phyloP scores from a whole-genome alignment of 306 rosid genomes.

The Lupinus albus region DNA sequence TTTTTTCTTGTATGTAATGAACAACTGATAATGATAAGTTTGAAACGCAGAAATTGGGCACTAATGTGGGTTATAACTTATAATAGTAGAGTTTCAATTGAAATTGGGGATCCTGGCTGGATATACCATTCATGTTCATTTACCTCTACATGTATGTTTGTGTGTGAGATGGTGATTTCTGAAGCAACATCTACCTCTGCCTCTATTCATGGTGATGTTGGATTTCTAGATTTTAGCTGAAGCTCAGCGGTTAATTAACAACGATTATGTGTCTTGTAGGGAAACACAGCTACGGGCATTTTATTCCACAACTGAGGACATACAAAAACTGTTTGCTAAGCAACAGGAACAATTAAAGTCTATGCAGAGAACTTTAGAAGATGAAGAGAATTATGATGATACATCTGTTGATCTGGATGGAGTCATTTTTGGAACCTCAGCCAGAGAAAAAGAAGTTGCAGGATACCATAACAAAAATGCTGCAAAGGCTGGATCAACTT shows the following conservation, averaged over 20 bases:
- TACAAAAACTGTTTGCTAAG: slow-evolving; percentile 59
- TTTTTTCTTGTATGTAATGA: neutral
- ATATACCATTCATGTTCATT: slow-evolving; percentile 7
- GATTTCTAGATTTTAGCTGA: slow-evolving; percentile 15
- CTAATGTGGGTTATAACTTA: neutral
- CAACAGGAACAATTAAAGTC: slow-evolving; percentile 77
- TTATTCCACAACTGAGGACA: slow-evolving; percentile 81
- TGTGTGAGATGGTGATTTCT: neutral
- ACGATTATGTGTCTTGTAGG: slow-evolving; percentile 43
- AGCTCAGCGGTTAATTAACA: slow-evolving; percentile 15
- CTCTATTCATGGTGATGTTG: neutral
- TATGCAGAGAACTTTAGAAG: slow-evolving; percentile 75
- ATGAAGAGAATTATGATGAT: slow-evolving; percentile 71
- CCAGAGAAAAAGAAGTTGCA: slow-evolving; percentile 39
- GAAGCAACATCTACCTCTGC: neutral
- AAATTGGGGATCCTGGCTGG: neutral
- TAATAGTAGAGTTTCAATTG: neutral
- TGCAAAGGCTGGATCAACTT: slow-evolving; percentile 48
- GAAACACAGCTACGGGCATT: slow-evolving; percentile 76
- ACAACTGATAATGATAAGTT: neutral
- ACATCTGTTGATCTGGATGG: slow-evolving; percentile 57
- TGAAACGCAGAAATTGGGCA: neutral
- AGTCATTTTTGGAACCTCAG: slow-evolving; percentile 32
- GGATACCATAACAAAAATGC: slow-evolving; percentile 37
- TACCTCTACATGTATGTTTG: neutral